Percentiles rank a stretch among this genome's conserved stretches.
Evolutionary conservation across 768 basidiomycete species (phyloP).

Genomic region (Xerocomus potaroensis): DNA sequence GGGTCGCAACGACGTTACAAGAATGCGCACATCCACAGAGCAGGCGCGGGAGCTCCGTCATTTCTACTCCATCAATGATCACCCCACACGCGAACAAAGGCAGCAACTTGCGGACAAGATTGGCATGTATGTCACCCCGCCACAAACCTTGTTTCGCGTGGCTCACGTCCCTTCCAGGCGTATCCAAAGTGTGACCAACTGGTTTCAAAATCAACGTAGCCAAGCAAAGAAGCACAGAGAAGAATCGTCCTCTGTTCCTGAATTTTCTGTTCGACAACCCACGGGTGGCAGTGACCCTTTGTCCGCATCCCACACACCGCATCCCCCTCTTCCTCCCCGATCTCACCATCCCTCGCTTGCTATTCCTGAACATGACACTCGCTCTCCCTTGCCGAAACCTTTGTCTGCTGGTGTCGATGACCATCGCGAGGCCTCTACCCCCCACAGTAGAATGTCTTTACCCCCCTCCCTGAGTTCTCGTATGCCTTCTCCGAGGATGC

Average conservation of each 20-base stretch:
- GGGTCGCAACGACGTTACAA: constrained; percentile 32
- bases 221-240: constrained; percentile 69
- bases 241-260: constrained; percentile 34
- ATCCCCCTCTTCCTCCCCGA: constrained; percentile 20
- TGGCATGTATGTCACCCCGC: constrained; percentile 59
- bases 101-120: constrained; percentile 62
- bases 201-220: constrained; percentile 86
- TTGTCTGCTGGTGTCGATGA: constrained; percentile 15
- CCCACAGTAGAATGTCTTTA: constrained; percentile 30
- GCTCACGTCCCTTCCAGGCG: constrained; percentile 49
- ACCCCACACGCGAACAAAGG: constrained; percentile 65
- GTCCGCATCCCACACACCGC: constrained; percentile 12
- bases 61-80: constrained; percentile 58
- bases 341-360: constrained; percentile 30
- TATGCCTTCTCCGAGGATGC: constrained; percentile 27
- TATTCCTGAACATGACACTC: constrained; percentile 20
- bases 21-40: constrained; percentile 57
- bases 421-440: constrained; percentile 14
- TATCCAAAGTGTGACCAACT: constrained; percentile 76
- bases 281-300: constrained; percentile 6
- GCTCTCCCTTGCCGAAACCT: constrained; percentile 9
- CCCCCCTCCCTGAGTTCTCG: constrained; percentile 28
- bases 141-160: constrained; percentile 10
- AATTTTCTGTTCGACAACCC: constrained; percentile 15
- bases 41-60: constrained; percentile 69